Base-by-base conservation (phyloP, 2,329 filamentous ascomycete genomes). In the Trichoderma sp. region DNA sequence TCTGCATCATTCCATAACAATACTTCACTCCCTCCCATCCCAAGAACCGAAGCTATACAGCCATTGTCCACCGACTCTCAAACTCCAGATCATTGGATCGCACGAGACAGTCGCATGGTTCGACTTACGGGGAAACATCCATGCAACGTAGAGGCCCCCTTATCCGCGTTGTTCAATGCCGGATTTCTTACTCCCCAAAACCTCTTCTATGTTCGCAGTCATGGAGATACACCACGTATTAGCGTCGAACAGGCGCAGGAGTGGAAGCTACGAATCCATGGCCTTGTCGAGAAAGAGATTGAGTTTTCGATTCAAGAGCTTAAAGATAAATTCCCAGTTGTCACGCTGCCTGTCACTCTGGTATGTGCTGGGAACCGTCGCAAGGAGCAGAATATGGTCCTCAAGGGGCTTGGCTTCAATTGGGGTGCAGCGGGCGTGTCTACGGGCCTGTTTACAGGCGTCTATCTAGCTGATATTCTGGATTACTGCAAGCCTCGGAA, bases 341-440 rank as follows among this genome's bases (percentile, higher is more conserved):
- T 93, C 30, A 97, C 94, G 3, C 92, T 91, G 69, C 94, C 94
- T 0, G 86, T 97, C 70, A 97, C 94, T 0, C 86, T 97, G 1
- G 94, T 97, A 26, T 97, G 94, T 78, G 94, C 94, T 4, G 94
- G 94, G 1, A 97, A 97, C 78, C 86, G 94, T 69, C 87, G 94
- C 37, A 97, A 97, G 80, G 94, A 97, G 79, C 94, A 97, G 77
- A 97, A 97, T 73, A 85, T 93, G 63, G 92, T 97, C 3, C 86
- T 93, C 18, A 97, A 97, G 78, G 93, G 92, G 1, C 96, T 97
- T 75, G 94, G 94, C 0, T 97, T 97, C 81, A 97, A 93, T 2
- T 97, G 94, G 94, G 94, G 94, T 43, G 85, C 94, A 1, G 94
- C 92, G 4, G 94, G 94, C 28, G 78, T 97, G 6, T 96, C 93